Evolutionary conservation across 768 basidiomycete species (phyloP).

Genomic region (Russula sp.): DNA sequence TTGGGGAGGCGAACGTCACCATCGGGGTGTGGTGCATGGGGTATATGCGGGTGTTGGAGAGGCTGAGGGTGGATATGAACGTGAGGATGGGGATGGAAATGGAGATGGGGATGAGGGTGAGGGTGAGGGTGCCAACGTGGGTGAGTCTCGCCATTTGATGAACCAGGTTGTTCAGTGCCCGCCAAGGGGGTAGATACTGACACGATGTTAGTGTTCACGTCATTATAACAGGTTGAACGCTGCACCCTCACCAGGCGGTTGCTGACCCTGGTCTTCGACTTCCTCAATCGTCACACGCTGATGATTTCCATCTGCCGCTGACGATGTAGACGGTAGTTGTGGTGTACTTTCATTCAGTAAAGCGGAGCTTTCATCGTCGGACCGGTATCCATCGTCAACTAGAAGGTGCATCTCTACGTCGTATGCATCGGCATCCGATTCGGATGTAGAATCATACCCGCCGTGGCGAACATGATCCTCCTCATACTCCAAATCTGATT

Average conservation of each 20-base stretch:
- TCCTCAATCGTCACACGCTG: conserved; percentile 25
- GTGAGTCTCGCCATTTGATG: conserved; percentile 6
- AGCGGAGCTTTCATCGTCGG: conserved; percentile 9
- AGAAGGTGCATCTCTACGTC: conserved; percentile 30
- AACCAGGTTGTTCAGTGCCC: neutral
- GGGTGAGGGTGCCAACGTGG: conserved; percentile 3
- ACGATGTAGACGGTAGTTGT: neutral
- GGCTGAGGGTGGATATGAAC: conserved; percentile 2
- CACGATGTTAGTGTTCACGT: neutral
- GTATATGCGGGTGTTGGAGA: conserved; percentile 5
- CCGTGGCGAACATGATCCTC: conserved; percentile 6
- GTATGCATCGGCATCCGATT: conserved; percentile 27
- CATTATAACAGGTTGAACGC: neutral
- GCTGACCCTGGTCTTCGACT: conserved; percentile 17
- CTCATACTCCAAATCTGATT: conserved; percentile 26
- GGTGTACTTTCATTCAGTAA: neutral
- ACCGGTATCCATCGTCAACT: conserved; percentile 10
- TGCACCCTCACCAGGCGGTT: conserved; percentile 13
- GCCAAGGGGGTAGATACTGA: conserved; percentile 11
- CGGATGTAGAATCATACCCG: conserved; percentile 22
- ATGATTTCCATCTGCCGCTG: neutral
- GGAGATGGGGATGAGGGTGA: conserved; percentile 7
- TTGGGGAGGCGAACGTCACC: conserved; percentile 12
- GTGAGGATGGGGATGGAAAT: neutral
- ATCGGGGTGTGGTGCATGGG: neutral